Evolutionary conservation across 2,329 filamentous ascomycete species (phyloP).

Genomic region (Zarea fungicola): DNA sequence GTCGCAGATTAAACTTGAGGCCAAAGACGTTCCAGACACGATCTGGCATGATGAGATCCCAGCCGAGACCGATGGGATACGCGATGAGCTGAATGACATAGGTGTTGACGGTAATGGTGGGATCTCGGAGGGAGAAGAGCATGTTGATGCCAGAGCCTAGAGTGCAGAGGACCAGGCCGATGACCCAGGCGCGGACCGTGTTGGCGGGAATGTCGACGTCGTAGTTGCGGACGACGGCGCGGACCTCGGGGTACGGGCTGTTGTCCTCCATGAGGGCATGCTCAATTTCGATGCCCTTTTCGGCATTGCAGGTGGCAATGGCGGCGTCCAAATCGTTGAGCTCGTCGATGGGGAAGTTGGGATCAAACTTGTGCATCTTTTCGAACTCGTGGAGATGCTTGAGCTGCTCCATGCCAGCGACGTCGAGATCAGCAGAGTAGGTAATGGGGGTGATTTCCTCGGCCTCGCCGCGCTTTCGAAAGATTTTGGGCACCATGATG

Average conservation of each 20-base stretch:
- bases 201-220: constrained; percentile 61
- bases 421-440: constrained; percentile 34
- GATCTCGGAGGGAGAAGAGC: constrained; percentile 55
- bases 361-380: constrained; percentile 57
- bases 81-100: constrained; percentile 59
- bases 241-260: constrained; percentile 63
- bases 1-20: constrained; percentile 50
- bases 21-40: constrained; percentile 47
- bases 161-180: constrained; percentile 56
- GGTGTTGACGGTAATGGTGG: constrained; percentile 54
- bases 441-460: constrained; percentile 40
- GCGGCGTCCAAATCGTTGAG: constrained; percentile 56
- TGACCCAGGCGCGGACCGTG: constrained; percentile 59
- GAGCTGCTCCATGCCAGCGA: constrained; percentile 37
- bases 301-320: constrained; percentile 48
- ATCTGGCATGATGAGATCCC: constrained; percentile 51
- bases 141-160: constrained; percentile 58
- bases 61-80: constrained; percentile 52
- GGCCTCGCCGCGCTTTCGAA: constrained; percentile 42
- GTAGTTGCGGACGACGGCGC: constrained; percentile 59
- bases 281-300: constrained; percentile 52
- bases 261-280: constrained; percentile 57
- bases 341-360: constrained; percentile 59
- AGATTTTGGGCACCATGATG: constrained; percentile 28
- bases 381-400: constrained; percentile 51